These are phyloP conservation scores for Thermochaetoides thermophila DNA, from an alignment of 495 filamentous ascomycete species.

Conservation along the genomic window DNA sequence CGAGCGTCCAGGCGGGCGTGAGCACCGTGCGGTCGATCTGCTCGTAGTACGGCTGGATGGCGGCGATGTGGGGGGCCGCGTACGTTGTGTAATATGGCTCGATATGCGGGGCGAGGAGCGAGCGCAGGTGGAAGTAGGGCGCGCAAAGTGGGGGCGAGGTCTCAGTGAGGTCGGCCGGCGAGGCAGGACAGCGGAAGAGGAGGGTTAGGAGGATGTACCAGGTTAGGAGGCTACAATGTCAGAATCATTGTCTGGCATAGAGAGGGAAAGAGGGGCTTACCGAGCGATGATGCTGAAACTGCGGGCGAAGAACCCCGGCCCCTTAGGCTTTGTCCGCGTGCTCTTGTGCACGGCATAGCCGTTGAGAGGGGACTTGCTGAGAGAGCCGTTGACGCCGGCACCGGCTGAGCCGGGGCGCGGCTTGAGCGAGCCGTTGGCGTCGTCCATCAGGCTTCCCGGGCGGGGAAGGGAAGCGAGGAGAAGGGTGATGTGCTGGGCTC, in stretches of 20 bases:
- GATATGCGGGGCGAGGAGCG: constrained; percentile 57
- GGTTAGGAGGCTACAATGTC: constrained; percentile 60
- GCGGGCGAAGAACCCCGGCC: constrained; percentile 30
- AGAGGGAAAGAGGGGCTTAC: constrained; percentile 26
- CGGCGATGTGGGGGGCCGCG: constrained; percentile 66
- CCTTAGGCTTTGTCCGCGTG: constrained; percentile 12
- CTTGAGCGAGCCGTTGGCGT: constrained; percentile 22
- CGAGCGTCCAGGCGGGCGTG: constrained; percentile 47
- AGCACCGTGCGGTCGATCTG: constrained; percentile 50
- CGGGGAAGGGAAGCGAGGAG: too few relatives aligned
- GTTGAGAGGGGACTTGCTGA: constrained; percentile 15
- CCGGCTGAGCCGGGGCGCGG: constrained; percentile 11
- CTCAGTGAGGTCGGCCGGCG: constrained; percentile 46
- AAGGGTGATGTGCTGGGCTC: too few relatives aligned
- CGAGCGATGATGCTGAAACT: constrained; percentile 44
- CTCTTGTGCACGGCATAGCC: constrained; percentile 16
- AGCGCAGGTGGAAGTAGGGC: constrained; percentile 59
- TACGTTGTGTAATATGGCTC: constrained; percentile 80
- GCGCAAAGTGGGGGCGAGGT: constrained; percentile 69
- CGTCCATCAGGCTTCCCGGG: constrained; percentile 23
- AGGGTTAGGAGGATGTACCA: constrained; percentile 79
- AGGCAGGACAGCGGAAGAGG: constrained; percentile 68
- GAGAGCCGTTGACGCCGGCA: constrained; percentile 14
- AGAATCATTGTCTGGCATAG: too few relatives aligned
- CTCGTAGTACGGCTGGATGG: constrained; percentile 57